phyloP scores from a whole-genome alignment of 352 stramenopile species.

The Pythium rishiriense region DNA sequence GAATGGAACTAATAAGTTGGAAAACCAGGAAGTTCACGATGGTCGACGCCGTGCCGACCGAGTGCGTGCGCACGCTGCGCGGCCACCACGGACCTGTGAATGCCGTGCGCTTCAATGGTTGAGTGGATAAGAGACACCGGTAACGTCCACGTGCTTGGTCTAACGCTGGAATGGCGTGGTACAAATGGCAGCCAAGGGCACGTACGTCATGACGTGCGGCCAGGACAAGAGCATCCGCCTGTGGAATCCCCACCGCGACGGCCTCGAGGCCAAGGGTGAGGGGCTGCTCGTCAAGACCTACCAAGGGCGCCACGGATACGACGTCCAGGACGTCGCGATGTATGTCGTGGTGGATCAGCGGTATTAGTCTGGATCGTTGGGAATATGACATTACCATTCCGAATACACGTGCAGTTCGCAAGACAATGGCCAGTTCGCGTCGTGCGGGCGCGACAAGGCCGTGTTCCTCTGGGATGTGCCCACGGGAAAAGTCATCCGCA shows the following conservation, averaged over 20 bases:
- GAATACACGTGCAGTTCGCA: conserved; percentile 38
- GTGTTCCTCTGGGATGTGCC: conserved; percentile 90
- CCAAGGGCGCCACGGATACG: conserved; percentile 83
- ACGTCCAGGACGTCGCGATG: conserved; percentile 90
- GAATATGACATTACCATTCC: no score
- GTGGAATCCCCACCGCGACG: conserved; percentile 86
- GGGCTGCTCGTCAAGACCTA: conserved; percentile 87
- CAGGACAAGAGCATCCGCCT: conserved; percentile 86
- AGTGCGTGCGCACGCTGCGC: conserved; percentile 50
- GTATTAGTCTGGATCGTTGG: no score
- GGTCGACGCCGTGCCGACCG: conserved; percentile 13
- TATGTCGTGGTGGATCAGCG: conserved; percentile 40
- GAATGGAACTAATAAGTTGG: background rate
- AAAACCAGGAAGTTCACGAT: background rate
- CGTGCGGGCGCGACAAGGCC: conserved; percentile 82
- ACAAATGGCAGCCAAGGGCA: conserved; percentile 61
- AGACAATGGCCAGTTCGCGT: conserved; percentile 88
- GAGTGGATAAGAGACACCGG: no score
- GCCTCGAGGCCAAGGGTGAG: conserved; percentile 51
- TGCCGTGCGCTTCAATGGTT: conserved; percentile 82
- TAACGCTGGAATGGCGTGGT: background rate
- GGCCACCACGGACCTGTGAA: conserved; percentile 76
- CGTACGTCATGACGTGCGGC: conserved; percentile 89
- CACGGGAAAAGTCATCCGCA: conserved; percentile 83
- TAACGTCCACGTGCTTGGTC: no score